Evolutionary conservation across 2,329 filamentous ascomycete species (phyloP), one percentile per base, ranked within the genome.

Genomic region (Sporothrix variecibatus): DNA sequence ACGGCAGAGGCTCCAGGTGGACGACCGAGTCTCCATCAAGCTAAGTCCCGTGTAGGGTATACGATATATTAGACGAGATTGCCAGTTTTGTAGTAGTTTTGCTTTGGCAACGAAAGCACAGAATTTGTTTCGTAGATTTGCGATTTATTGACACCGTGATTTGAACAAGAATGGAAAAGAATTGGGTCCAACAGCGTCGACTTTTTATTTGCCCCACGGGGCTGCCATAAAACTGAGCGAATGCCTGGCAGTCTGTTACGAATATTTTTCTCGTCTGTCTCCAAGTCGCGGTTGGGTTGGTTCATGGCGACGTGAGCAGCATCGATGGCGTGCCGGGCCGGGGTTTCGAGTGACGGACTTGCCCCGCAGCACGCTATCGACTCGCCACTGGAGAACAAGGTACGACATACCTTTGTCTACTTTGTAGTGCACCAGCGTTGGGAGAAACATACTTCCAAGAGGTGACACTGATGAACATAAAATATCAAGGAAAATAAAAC

Each of bases 281-380:
- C 15, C 4, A 23, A 2, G 58, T 8, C 3, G 31, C 34, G 34
- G 20, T 20, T 34, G 31, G 49, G 2, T 17, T 26, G 49, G 2
- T 17, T 26, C 5, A 70, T 56, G 20, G 67, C 67, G 67, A 56
- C 11, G 67, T 40, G 17, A 3, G 20, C 67, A 26, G 6, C 31
- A 9, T 40, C 31, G 67, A 70, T 70, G 67, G 31, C 67, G 67
- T 70, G 67, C 67, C 67, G 20, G n/a, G 6, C 49, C n/a, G n/a
- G 8, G 12, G 4, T 2, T 2, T 4, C 3, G 8, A 2, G 5
- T 49, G 4, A 67, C 12, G 43, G 26, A 69, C 23, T 5, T 17
- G 49, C 67, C 67, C 67, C 67, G 51, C 67, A 70, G 34, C 26
- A 53, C 65, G 65, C 65, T 69, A 69, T 69, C 64, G 15, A 6